Conservation (phyloP, 768 basidiomycete species). For the Lepiota brunneoincarnata region DNA sequence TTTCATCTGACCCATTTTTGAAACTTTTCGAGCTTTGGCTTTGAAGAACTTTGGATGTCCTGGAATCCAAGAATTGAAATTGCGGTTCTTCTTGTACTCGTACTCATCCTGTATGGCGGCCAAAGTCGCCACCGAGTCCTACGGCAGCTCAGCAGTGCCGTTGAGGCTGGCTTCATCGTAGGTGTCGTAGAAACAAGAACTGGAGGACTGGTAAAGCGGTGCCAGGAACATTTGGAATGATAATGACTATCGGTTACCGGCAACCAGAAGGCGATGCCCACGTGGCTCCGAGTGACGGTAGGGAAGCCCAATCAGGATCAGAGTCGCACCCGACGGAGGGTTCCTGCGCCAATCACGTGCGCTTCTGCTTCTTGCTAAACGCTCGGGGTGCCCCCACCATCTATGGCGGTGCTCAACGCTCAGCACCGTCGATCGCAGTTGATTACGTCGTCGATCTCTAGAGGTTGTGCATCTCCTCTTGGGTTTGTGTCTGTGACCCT, state of each 20-base stretch:
- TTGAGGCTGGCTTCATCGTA: slow-evolving; percentile 23
- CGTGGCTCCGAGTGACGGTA: slow-evolving; percentile 15
- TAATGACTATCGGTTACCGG: slow-evolving; percentile 17
- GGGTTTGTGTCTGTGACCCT: not conserved
- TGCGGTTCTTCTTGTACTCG: slow-evolving; percentile 13
- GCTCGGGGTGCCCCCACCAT: slow-evolving; percentile 21
- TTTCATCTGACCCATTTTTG: slow-evolving; percentile 52
- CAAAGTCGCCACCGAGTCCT: not conserved
- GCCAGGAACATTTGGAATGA: slow-evolving; percentile 24
- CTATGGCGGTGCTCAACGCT: slow-evolving; percentile 28
- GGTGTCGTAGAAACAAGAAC: slow-evolving; percentile 16
- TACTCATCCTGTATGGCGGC: slow-evolving; percentile 8
- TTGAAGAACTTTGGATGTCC: slow-evolving; percentile 17
- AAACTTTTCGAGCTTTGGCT: slow-evolving; percentile 14
- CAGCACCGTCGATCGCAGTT: not conserved
- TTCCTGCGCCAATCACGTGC: slow-evolving; percentile 19
- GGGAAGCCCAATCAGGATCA: slow-evolving; percentile 12
- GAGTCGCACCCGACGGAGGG: slow-evolving; percentile 17
- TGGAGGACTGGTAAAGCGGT: slow-evolving; percentile 26
- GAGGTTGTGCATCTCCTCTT: slow-evolving; percentile 8
- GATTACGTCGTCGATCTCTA: slow-evolving; percentile 8
- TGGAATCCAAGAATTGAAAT: slow-evolving; percentile 1
- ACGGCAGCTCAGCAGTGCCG: slow-evolving; percentile 22
- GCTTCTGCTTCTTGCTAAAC: slow-evolving; percentile 22
- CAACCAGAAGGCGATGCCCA: slow-evolving; percentile 24